A percentile compares a stretch with the other conserved stretches of the same genome.
Evolutionary conservation across 179 eudicot species (phyloP).

Genomic region (Silene noctiflora): DNA sequence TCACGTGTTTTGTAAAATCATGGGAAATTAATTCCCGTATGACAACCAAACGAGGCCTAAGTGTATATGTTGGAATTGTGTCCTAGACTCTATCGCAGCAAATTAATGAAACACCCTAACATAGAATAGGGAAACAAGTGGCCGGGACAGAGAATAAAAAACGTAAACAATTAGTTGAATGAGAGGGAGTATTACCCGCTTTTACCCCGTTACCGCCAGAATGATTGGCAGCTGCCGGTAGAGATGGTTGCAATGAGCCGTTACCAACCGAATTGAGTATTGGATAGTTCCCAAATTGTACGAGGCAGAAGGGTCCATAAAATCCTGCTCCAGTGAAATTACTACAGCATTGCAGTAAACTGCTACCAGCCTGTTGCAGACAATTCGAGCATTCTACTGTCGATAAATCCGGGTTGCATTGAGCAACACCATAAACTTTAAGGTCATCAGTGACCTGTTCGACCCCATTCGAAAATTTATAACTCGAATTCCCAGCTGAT

Average conservation of each 20-base stretch:
- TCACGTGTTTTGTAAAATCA: no score
- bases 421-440: conserved; percentile 26
- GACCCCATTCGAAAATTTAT: conserved; percentile 32
- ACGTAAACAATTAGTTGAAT: no score
- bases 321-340: background rate
- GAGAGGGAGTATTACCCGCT: background rate
- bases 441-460: conserved; percentile 3
- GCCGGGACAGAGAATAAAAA: no score
- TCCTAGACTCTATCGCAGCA: no score
- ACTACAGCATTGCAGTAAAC: background rate
- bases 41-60: no score
- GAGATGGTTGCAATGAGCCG: background rate
- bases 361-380: background rate
- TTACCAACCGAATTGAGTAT: background rate
- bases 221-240: background rate
- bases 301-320: conserved; percentile 4
- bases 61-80: no score
- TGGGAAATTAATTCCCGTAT: no score
- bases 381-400: conserved; percentile 14
- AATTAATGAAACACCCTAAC: no score
- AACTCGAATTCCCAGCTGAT: conserved; percentile 25
- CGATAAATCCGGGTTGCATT: conserved; percentile 27
- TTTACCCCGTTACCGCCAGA: background rate
- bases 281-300: conserved; percentile 13
- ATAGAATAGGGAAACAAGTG: no score